Evolutionary conservation across 768 basidiomycete genomes (phyloP).

Genomic region (Exidia glandulosa): DNA sequence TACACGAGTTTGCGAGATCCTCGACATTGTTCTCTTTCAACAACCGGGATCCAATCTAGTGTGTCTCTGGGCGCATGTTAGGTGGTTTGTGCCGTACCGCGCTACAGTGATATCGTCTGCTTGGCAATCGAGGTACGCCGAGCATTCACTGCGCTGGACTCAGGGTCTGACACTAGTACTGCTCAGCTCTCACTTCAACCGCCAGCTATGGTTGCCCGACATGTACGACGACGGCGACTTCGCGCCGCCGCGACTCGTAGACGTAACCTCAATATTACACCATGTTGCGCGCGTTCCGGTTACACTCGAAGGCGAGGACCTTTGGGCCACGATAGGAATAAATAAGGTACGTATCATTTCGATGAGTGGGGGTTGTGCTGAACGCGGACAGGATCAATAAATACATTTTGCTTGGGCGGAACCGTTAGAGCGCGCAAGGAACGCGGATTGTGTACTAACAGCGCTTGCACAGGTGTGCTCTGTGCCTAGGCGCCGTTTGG

Average conservation of each 20-base stretch:
- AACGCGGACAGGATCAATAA: not conserved
- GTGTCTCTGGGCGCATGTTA: not conserved
- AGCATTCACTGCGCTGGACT: no score
- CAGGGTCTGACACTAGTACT: not conserved
- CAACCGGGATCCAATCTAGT: not conserved
- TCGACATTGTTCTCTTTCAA: not conserved
- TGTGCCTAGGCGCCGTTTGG: no score
- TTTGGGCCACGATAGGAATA: not conserved
- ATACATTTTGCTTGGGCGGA: no score
- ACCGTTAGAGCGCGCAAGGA: no score
- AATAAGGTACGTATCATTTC: not conserved
- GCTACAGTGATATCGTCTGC: not conserved
- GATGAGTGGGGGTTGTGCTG: not conserved
- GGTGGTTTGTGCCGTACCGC: not conserved
- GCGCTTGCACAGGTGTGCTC: no score
- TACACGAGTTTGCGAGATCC: not conserved
- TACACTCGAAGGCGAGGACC: not conserved
- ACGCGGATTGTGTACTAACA: no score
- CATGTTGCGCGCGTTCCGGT: not conserved
- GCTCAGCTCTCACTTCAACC: not conserved
- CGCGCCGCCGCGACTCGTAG: not conserved
- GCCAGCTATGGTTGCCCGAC: not conserved
- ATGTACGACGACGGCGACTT: not conserved
- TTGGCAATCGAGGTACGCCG: not conserved
- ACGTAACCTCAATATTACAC: not conserved